Percentiles rank a stretch among this genome's conserved stretches.
Conservation (phyloP, 805 yeast species). For the Cyberlindnera samutprakarnensis region DNA sequence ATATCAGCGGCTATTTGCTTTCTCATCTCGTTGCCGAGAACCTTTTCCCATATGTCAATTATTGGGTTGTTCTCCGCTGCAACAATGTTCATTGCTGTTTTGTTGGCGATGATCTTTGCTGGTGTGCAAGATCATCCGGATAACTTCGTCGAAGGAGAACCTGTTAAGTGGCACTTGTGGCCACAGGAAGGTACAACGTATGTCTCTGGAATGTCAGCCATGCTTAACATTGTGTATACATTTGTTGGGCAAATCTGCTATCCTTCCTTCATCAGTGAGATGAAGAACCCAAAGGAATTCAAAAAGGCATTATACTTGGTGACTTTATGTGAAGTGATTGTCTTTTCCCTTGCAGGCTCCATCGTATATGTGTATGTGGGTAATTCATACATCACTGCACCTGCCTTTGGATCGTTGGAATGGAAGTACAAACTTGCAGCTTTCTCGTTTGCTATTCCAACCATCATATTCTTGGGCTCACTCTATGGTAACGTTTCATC, state of each 20-base stretch:
- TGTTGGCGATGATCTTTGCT: slow-evolving; percentile 45
- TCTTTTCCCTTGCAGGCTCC: slow-evolving; percentile 49
- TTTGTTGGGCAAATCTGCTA: slow-evolving; percentile 60
- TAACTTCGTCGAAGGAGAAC: slow-evolving; percentile 28
- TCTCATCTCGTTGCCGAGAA: slow-evolving; percentile 47
- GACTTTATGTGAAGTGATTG: slow-evolving; percentile 40
- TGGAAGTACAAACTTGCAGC: slow-evolving; percentile 44
- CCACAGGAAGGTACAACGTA: slow-evolving; percentile 46
- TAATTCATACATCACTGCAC: slow-evolving; percentile 44
- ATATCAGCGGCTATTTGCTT: slow-evolving; percentile 42
- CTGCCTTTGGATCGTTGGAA: slow-evolving; percentile 48
- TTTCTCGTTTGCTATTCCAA: slow-evolving; percentile 55
- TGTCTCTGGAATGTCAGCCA: slow-evolving; percentile 47
- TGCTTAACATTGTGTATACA: slow-evolving; percentile 52
- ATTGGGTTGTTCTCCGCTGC: slow-evolving; percentile 47
- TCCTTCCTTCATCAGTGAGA: slow-evolving; percentile 54
- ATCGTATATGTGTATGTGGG: slow-evolving; percentile 55
- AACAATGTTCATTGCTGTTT: slow-evolving; percentile 51
- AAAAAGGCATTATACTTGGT: slow-evolving; percentile 48
- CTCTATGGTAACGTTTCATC: slow-evolving; percentile 48
- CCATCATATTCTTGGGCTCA: slow-evolving; percentile 48
- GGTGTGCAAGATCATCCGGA: slow-evolving; percentile 45
- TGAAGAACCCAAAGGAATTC: slow-evolving; percentile 51
- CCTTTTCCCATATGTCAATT: slow-evolving; percentile 42
- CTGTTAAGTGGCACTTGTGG: slow-evolving; percentile 40